Percentiles rank a stretch among this genome's conserved stretches.
These are phyloP conservation scores for Alternaria alternata DNA, from an alignment of 2,329 filamentous ascomycete genomes.

Conservation along the genomic window DNA sequence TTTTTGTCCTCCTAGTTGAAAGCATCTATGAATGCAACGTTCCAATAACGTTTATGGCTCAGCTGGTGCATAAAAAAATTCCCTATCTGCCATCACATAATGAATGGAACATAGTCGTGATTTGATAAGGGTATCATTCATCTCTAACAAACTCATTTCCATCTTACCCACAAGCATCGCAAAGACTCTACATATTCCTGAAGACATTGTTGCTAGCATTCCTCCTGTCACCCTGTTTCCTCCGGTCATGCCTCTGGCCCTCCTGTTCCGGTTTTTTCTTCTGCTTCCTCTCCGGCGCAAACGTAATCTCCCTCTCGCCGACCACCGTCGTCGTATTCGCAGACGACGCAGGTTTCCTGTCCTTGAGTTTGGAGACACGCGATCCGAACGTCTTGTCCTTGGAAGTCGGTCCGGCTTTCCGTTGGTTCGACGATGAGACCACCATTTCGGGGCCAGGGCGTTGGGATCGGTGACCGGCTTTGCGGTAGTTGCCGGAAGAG, in stretches of 20 bases:
- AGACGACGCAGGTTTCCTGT: conserved; percentile 25
- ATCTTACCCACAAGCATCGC: background rate
- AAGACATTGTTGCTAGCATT: conserved; percentile 82
- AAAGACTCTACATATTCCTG: conserved; percentile 64
- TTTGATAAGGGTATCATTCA: conserved; percentile 10
- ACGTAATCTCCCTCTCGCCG: conserved; percentile 72
- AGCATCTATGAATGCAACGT: background rate
- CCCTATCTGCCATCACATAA: background rate
- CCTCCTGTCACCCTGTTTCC: conserved; percentile 64
- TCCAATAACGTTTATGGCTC: background rate
- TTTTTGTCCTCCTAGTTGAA: too few species aligned
- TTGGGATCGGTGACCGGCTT: conserved; percentile 59
- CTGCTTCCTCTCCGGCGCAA: conserved; percentile 67
- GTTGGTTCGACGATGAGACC: conserved; percentile 56
- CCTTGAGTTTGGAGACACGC: conserved; percentile 56
- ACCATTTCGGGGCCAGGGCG: conserved; percentile 58
- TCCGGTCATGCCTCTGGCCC: conserved; percentile 40
- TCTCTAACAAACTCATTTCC: background rate
- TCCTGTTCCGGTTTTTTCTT: conserved; percentile 40
- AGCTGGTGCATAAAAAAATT: too few species aligned
- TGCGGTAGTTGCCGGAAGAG: conserved; percentile 72
- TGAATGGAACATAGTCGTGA: background rate
- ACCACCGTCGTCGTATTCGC: conserved; percentile 47
- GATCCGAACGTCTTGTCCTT: conserved; percentile 67
- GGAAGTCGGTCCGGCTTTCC: conserved; percentile 44